Conservation (phyloP, 129 eudicot species). For the Centrapalus pauciflorus region DNA sequence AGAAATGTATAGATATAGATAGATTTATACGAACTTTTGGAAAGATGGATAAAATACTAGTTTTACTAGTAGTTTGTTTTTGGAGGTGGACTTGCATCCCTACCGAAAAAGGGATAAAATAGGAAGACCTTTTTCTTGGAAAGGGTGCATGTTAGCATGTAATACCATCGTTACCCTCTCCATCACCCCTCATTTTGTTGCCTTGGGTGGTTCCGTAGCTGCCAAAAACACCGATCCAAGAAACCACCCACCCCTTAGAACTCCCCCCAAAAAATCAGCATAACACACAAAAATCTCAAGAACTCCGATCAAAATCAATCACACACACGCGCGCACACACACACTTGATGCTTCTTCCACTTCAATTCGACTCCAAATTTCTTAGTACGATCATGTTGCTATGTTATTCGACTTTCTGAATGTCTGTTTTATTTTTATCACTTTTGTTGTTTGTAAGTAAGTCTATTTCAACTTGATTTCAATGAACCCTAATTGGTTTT, state of each 20-base stretch:
- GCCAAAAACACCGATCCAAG: conserved; percentile 42
- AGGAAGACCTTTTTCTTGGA: not conserved
- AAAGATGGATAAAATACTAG: too few relatives aligned
- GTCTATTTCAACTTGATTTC: conserved; percentile 1
- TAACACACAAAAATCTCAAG: not conserved
- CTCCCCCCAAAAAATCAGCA: conserved; percentile 2
- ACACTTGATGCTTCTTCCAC: conserved; percentile 24
- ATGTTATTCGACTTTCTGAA: not conserved
- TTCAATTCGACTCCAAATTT: conserved; percentile 5
- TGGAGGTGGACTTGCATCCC: too few relatives aligned
- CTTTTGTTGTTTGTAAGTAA: conserved; percentile 2
- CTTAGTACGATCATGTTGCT: conserved; percentile 9
- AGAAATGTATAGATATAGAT: too few relatives aligned
- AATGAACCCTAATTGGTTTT: conserved; percentile 20
- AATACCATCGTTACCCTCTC: not conserved
- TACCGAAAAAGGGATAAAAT: conserved; percentile 12
- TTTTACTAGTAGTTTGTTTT: too few relatives aligned
- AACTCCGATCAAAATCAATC: conserved; percentile 17
- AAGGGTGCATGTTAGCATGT: conserved; percentile 21
- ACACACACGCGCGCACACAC: too few relatives aligned
- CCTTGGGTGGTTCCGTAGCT: conserved; percentile 19
- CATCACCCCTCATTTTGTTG: not conserved
- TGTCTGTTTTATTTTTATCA: not conserved
- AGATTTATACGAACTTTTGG: too few relatives aligned
- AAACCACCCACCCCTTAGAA: conserved; percentile 6